Conservation (phyloP, 768 basidiomycete species). For the Fistulinella prunicolor region DNA sequence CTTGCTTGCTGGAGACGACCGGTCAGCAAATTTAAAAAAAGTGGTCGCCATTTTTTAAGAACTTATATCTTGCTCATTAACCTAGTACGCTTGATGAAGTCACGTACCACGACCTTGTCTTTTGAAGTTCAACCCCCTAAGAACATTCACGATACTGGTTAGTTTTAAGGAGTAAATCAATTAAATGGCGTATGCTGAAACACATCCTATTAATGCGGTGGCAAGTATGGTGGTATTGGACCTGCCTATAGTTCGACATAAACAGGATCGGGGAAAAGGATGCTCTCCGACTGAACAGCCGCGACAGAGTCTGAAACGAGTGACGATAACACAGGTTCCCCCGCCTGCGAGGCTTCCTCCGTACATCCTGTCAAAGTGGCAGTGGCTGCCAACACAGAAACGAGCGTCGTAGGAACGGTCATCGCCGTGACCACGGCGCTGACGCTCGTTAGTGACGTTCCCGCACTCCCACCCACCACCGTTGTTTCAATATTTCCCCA, state of each 20-base stretch:
- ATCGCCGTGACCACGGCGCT: constrained; percentile 2
- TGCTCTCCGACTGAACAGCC: neutral
- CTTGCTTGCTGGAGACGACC: too few species aligned
- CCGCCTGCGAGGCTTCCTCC: neutral
- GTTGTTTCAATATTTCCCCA: constrained; percentile 6
- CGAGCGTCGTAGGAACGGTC: constrained; percentile 7
- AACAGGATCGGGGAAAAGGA: neutral
- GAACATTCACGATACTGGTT: too few species aligned
- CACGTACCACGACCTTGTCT: too few species aligned
- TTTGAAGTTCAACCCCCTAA: too few species aligned
- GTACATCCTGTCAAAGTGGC: neutral
- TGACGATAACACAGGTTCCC: constrained; percentile 2
- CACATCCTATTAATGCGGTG: too few species aligned
- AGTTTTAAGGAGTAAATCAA: too few species aligned
- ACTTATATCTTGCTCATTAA: too few species aligned
- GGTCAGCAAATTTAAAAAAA: too few species aligned
- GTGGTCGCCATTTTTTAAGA: too few species aligned
- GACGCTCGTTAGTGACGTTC: constrained; percentile 8
- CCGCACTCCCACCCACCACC: neutral
- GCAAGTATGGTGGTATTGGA: neutral
- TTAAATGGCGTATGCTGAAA: too few species aligned
- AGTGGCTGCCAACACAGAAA: constrained; percentile 9
- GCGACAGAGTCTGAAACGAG: neutral
- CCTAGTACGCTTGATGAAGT: too few species aligned
- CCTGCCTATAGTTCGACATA: constrained; percentile 18